phyloP scores from a whole-genome alignment of 2,329 filamentous ascomycete genomes.

The Talaromyces piceae region DNA sequence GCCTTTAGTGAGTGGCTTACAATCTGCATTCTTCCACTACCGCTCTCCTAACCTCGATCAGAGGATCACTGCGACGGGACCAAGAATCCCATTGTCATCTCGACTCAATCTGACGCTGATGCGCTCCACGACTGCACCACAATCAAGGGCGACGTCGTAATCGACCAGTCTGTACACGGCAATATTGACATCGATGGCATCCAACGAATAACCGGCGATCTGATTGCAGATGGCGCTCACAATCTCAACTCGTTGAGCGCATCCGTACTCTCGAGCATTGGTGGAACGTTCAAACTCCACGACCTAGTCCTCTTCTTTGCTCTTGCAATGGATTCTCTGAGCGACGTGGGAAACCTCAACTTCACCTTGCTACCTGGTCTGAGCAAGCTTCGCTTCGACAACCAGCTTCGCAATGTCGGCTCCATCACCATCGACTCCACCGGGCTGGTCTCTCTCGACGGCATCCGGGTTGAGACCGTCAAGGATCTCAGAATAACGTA shows the following conservation, averaged over 20 bases:
- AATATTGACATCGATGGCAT: not conserved
- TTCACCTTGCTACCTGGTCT: not conserved
- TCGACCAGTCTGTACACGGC: not conserved
- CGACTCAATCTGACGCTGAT: not conserved
- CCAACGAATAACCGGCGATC: not conserved
- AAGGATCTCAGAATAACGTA: not conserved
- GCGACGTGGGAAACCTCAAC: not conserved
- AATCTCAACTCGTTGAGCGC: not conserved
- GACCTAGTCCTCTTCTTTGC: not conserved
- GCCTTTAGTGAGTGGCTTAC: not conserved
- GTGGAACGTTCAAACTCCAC: not conserved
- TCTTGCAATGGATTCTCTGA: not conserved
- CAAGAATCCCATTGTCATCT: not conserved
- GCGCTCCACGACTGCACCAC: not conserved
- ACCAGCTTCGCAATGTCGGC: not conserved
- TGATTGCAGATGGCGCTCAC: not conserved
- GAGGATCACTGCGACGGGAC: not conserved
- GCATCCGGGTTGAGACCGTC: not conserved
- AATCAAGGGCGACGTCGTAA: not conserved
- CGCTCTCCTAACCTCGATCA: not conserved
- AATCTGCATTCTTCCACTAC: not conserved
- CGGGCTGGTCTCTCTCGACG: not conserved
- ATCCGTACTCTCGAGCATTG: not conserved
- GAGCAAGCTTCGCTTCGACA: not conserved
- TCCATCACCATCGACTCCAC: not conserved